Conservation (phyloP, 257 asterid species). For the Forsythia viridissima region DNA sequence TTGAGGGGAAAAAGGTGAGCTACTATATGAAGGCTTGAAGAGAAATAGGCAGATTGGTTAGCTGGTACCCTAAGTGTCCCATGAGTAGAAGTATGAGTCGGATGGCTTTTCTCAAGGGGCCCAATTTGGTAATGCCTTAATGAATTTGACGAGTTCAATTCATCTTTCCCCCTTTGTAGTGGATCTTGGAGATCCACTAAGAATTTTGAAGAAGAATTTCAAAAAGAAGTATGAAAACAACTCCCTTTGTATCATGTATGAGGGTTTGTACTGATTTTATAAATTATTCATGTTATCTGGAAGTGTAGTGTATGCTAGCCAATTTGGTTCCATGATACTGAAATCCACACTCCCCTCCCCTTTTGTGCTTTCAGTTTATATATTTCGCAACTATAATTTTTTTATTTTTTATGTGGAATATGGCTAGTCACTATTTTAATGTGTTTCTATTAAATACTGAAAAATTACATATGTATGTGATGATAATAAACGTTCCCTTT, state of each 20-base stretch:
- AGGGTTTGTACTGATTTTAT: neutral
- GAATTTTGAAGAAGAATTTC: slow-evolving; percentile 2
- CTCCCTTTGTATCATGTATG: neutral
- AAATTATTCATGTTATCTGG: neutral
- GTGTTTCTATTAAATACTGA: neutral
- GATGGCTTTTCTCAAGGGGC: neutral
- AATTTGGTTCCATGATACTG: neutral
- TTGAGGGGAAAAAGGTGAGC: slow-evolving; percentile 36
- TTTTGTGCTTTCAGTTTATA: neutral
- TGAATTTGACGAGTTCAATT: neutral
- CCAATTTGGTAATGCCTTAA: neutral
- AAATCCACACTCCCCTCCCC: neutral
- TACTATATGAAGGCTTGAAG: neutral
- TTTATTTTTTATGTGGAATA: neutral
- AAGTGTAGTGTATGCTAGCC: neutral
- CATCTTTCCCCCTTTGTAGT: neutral
- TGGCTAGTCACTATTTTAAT: neutral
- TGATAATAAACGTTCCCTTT: neutral
- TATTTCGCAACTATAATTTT: neutral
- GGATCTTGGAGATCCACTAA: neutral
- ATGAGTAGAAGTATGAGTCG: neutral
- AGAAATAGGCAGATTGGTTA: neutral
- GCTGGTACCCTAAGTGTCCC: neutral
- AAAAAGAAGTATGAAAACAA: neutral
- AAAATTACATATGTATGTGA: neutral